These are phyloP conservation scores for Fistulinella prunicolor DNA, from an alignment of 768 basidiomycete genomes.

Conservation along the genomic window DNA sequence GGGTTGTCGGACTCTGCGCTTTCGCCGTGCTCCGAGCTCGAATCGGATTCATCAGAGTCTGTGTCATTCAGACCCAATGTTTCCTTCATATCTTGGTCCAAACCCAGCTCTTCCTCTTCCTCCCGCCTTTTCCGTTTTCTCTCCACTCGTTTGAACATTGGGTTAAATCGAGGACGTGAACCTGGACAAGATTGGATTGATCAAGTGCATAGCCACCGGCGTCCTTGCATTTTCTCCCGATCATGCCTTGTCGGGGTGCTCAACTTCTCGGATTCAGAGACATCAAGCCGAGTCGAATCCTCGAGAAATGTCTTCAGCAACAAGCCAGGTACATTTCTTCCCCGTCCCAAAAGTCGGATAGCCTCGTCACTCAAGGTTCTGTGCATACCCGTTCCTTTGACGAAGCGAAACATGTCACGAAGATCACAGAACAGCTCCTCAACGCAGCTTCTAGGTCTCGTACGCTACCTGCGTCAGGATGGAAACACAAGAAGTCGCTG, in stretches of 20 bases:
- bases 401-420: constrained; percentile 9
- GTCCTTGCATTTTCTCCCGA: constrained; percentile 20
- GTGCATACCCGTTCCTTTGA: not conserved
- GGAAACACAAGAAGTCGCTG: constrained; percentile 35
- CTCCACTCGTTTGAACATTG: constrained; percentile 79
- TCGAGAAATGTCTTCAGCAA: constrained; percentile 7
- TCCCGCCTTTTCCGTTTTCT: constrained; percentile 59
- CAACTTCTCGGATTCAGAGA: constrained; percentile 19
- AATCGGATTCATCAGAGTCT: constrained; percentile 67
- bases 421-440: constrained; percentile 33
- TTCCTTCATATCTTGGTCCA: constrained; percentile 63
- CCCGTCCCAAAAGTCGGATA: not conserved
- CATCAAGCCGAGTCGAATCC: constrained; percentile 12
- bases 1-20: constrained; percentile 30
- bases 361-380: not conserved
- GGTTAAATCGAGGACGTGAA: not conserved
- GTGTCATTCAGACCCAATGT: constrained; percentile 68
- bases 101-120: constrained; percentile 61
- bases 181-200: too few species aligned
- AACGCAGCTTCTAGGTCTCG: constrained; percentile 30
- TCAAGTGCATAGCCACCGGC: constrained; percentile 25
- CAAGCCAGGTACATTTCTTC: not conserved
- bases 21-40: constrained; percentile 41
- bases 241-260: constrained; percentile 28
- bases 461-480: constrained; percentile 27